Evolutionary conservation across 495 filamentous ascomycete genomes (phyloP).

Genomic region (Venustampulla echinocandica): DNA sequence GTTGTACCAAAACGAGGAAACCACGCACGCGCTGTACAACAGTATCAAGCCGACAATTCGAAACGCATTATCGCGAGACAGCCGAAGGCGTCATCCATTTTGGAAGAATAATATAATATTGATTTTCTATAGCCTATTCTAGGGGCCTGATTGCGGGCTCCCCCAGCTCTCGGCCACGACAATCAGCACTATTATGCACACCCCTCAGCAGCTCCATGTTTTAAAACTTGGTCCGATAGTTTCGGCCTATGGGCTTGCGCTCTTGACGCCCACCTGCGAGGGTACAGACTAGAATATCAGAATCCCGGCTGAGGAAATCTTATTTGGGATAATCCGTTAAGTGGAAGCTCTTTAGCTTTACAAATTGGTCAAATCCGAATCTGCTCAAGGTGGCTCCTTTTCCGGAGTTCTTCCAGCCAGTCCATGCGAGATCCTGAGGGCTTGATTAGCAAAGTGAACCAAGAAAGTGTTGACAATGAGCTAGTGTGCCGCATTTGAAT

Average conservation of each 20-base stretch:
- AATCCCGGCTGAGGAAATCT: too few relatives aligned
- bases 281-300: too few relatives aligned
- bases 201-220: neutral
- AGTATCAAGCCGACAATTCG: neutral
- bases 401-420: conserved; percentile 94
- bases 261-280: too few relatives aligned
- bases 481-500: too few relatives aligned
- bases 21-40: neutral
- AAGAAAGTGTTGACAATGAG: neutral
- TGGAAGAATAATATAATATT: neutral
- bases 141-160: neutral
- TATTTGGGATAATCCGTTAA: conserved; percentile 78
- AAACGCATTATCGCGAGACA: neutral
- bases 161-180: neutral
- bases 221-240: neutral
- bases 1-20: neutral
- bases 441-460: conserved; percentile 6
- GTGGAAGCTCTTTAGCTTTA: conserved; percentile 93
- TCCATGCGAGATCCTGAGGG: conserved; percentile 86
- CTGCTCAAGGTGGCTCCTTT: conserved; percentile 82
- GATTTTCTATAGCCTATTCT: neutral
- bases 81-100: neutral
- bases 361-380: conserved; percentile 90
- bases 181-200: neutral
- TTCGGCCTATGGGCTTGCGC: too few relatives aligned